Conservation (phyloP, 306 rosid species). For the Acacia confusa region DNA sequence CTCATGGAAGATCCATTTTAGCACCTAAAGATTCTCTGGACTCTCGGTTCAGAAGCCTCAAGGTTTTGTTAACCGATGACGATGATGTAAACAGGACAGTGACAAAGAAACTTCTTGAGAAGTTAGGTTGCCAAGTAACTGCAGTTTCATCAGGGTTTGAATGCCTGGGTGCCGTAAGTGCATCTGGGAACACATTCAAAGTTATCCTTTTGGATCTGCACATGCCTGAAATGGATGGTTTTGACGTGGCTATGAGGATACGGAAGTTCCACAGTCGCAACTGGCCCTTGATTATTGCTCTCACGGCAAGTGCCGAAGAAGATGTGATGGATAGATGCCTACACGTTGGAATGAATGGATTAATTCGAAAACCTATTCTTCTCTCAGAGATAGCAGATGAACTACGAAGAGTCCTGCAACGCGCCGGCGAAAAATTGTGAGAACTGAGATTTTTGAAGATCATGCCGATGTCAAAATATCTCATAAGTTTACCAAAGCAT, state of each 20-base stretch:
- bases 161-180: constrained; percentile 54
- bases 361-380: constrained; percentile 68
- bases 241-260: constrained; percentile 65
- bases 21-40: constrained; percentile 40
- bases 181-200: constrained; percentile 41
- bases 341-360: constrained; percentile 73
- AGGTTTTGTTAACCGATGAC: constrained; percentile 63
- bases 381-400: constrained; percentile 66
- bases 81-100: constrained; percentile 68
- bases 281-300: constrained; percentile 75
- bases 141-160: constrained; percentile 74
- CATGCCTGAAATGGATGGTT: constrained; percentile 90
- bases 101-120: constrained; percentile 81
- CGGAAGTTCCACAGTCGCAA: constrained; percentile 51
- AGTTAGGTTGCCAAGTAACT: constrained; percentile 72
- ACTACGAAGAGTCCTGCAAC: constrained; percentile 56
- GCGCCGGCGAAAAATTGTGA: constrained; percentile 54
- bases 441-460: not conserved
- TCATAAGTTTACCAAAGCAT: constrained; percentile 21
- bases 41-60: constrained; percentile 58
- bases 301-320: constrained; percentile 69
- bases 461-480: constrained; percentile 5
- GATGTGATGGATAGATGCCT: constrained; percentile 67
- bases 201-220: constrained; percentile 71
- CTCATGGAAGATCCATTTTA: constrained; percentile 40